Conservation (phyloP, 495 filamentous ascomycete genomes). For the Wilcoxina mikolae region DNA sequence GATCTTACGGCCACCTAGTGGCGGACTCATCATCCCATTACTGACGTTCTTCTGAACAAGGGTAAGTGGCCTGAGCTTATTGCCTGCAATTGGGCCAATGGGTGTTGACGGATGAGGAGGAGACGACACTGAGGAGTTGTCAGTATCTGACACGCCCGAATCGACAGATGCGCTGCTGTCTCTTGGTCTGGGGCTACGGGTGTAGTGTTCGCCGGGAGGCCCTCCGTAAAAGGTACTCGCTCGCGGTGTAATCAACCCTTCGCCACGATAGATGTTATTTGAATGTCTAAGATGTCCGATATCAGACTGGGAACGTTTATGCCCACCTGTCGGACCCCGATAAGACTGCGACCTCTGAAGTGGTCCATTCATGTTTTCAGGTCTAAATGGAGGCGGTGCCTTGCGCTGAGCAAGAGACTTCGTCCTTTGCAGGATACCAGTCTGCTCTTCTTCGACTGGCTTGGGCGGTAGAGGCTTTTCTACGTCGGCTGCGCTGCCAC, state of each 20-base stretch:
- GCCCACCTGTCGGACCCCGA: slow-evolving; percentile 20
- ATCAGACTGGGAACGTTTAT: slow-evolving; percentile 26
- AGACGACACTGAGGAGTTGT: slow-evolving; percentile 8
- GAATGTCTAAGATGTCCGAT: slow-evolving; percentile 7
- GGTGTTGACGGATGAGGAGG: slow-evolving; percentile 41
- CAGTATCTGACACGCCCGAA: slow-evolving; percentile 2
- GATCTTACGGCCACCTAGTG: slow-evolving; percentile 21
- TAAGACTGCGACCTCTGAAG: slow-evolving; percentile 29
- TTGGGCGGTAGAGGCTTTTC: slow-evolving; percentile 81
- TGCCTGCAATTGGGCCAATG: slow-evolving; percentile 43
- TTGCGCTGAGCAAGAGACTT: slow-evolving; percentile 37
- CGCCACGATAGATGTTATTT: slow-evolving; percentile 19
- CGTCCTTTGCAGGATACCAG: slow-evolving; percentile 19
- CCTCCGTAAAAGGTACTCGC: slow-evolving; percentile 21
- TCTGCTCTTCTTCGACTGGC: slow-evolving; percentile 39
- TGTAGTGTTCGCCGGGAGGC: slow-evolving; percentile 14
- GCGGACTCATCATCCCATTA: slow-evolving; percentile 20
- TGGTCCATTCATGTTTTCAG: slow-evolving; percentile 49
- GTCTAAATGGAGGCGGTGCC: slow-evolving; percentile 45
- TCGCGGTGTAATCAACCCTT: slow-evolving; percentile 25
- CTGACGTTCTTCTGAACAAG: slow-evolving; percentile 56
- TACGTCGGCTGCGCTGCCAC: slow-evolving; percentile 29
- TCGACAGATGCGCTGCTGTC: slow-evolving; percentile 9
- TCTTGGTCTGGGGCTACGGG: slow-evolving; percentile 9
- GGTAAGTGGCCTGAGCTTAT: slow-evolving; percentile 67